Evolutionary conservation across 345 rosid species (phyloP), one percentile per base, ranked within the genome.

Genomic region (Populus pruinosa): DNA sequence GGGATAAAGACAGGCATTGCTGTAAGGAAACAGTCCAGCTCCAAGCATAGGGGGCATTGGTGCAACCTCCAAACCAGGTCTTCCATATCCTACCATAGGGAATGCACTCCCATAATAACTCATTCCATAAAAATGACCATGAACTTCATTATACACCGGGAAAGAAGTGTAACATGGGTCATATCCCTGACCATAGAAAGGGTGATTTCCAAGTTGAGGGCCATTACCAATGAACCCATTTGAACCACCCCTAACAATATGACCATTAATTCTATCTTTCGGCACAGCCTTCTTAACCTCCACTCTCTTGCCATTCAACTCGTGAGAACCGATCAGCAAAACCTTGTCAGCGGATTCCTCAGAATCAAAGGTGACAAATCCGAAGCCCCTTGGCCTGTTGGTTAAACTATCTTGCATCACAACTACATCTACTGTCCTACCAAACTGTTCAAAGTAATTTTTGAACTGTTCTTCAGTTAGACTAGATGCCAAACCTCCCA

Each of bases 241-340:
- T 47, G 41, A 47, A 8, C 75, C 77, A 68, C 71, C 39, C 31
- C 71, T 75, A 33, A 75, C 18, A 8, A 70, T 78, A 71, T 49
- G 16, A 69, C 78, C 81, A 82, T 80, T 88, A 44, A 73, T 79
- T 33, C 84, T 87, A 77, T 92, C 97, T 85, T 92, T 94, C 3
- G 97, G 97, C 78, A 92, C 88, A 4, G 97, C 98, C 41, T 88
- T 88, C 87, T 94, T 92, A 53, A 92, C 96, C 80, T 94, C 98
- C 66, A 91, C 93, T 1, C 75, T 79, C 84, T 85, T 92, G 21
- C 90, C 87, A 82, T 82, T 88, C 84, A 92, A 70, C 78, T 90
- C 94, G 82, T 90, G 91, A 79, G 88, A 89, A 29, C 31, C 84
- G 39, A 87, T 90, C 75, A 77, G 79, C 92, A 91, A 80, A 55